Conservation (phyloP, 1,284 basidiomycete genomes). For the Coriolopsis trogii region DNA sequence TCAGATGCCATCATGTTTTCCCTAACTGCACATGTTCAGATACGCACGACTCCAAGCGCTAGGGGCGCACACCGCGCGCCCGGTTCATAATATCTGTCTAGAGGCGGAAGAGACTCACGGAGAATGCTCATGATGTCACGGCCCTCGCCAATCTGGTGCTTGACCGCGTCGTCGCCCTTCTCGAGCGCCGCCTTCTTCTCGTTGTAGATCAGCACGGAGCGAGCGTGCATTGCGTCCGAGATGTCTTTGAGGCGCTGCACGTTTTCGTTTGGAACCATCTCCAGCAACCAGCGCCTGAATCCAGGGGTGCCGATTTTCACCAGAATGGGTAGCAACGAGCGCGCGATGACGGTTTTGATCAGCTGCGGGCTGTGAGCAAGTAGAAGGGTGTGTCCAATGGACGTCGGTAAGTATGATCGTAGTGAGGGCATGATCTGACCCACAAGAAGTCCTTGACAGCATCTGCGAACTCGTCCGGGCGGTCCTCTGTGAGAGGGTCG, state of each 20-base stretch:
- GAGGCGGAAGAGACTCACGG: conserved; percentile 20
- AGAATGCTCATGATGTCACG: conserved; percentile 38
- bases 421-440: background rate
- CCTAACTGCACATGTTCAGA: conserved; percentile 24
- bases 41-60: background rate
- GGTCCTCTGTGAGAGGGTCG: conserved; percentile 22
- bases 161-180: conserved; percentile 27
- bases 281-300: conserved; percentile 18
- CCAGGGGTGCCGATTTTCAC: conserved; percentile 8
- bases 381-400: background rate
- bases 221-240: conserved; percentile 21
- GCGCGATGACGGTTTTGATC: conserved; percentile 9
- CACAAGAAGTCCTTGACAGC: conserved; percentile 33
- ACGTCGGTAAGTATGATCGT: background rate
- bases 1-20: conserved; percentile 31
- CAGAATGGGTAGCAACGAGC: conserved; percentile 4
- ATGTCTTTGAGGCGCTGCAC: conserved; percentile 22
- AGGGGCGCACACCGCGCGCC: no score
- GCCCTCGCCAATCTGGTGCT: conserved; percentile 30
- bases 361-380: conserved; percentile 17
- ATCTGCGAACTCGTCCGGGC: conserved; percentile 26
- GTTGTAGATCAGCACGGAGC: conserved; percentile 21
- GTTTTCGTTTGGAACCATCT: conserved; percentile 8
- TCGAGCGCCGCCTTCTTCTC: conserved; percentile 27
- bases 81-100: no score